Evolutionary conservation across 148 eudicot species (phyloP).

Genomic region (Rhododendron griersonianum): DNA sequence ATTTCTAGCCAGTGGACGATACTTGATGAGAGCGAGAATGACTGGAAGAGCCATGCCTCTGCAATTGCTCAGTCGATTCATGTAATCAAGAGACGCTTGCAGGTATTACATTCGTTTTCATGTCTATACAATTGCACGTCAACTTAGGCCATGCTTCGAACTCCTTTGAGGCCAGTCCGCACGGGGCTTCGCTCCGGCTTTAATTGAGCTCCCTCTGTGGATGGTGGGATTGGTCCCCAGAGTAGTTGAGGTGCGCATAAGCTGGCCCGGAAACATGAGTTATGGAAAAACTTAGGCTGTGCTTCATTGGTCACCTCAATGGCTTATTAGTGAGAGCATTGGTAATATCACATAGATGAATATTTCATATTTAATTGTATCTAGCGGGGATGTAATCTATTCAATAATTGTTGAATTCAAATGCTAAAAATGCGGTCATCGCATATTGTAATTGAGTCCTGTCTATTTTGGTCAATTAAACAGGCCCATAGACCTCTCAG

Average conservation of each 20-base stretch:
- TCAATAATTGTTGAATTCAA: not conserved
- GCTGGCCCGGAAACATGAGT: too few species aligned
- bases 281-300: too few species aligned
- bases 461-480: not conserved
- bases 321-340: not conserved
- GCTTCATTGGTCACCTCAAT: not conserved
- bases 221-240: too few species aligned
- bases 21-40: constrained; percentile 70
- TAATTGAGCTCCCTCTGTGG: too few species aligned
- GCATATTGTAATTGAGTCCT: not conserved
- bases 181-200: too few species aligned
- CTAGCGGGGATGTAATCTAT: too few species aligned
- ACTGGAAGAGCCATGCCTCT: constrained; percentile 97
- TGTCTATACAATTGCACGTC: not conserved
- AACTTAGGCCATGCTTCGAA: not conserved
- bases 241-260: too few species aligned
- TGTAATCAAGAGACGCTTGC: constrained; percentile 78
- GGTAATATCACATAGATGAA: not conserved
- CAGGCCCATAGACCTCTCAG: not conserved
- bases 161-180: too few species aligned
- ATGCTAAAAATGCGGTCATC: not conserved
- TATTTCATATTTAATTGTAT: too few species aligned
- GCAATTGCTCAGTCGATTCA: constrained; percentile 88
- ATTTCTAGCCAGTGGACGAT: constrained; percentile 61
- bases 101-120: constrained; percentile 27